Base-by-base conservation (phyloP, 1,139 yeast genomes). In the Geotrichum cucujoidarum region DNA sequence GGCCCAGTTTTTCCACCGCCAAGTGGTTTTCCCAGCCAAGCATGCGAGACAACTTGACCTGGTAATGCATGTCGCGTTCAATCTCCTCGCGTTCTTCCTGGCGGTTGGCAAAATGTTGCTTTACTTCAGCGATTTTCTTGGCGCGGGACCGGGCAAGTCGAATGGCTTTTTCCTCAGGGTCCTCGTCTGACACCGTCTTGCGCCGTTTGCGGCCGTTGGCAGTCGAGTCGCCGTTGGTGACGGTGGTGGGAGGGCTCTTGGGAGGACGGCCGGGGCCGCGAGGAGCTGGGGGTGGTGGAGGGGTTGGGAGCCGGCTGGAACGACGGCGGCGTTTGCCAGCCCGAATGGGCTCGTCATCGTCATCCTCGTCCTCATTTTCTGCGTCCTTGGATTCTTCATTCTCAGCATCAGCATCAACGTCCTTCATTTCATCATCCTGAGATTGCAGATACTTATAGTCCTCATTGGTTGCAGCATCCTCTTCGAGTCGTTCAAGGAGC, bases 21-120 rank as follows among this genome's bases (percentile, higher is more conserved):
- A 36, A 24, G 21, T 40, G 42, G 27, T 50, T 50, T 30, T 50
- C 53, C 53, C 53, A 50, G n/a, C 43, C 41, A n/a, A 50, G 45
- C 33, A 50, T 37, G 4, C 53, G 33, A 4, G 43, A 42, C 14
- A 45, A 35, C 29, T 35, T 45, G 38, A 45, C 49, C 30, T 45
- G 42, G 31, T 43, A 36, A 40, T 36, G 21, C 25, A 43, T 25
- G 11, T 45, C 44, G 7, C 20, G 22, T 27, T 29, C 30, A 6
- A 40, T 35, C 24, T 27, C 34, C 14, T 29, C 27, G 18, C 32
- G 32, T 21, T 40, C 40, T 35, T 40, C 41, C 22, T 27, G 32
- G 13, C 34, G 32, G 10, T 29, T 37, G 10, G 25, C 37, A 14
- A 40, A 8, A 4, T 37, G 37, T 8, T 21, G 25, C 17, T 40